Evolutionary conservation across 2,329 filamentous ascomycete species (phyloP), one percentile per base, ranked within the genome.

Genomic region (Mariannaea sp.): DNA sequence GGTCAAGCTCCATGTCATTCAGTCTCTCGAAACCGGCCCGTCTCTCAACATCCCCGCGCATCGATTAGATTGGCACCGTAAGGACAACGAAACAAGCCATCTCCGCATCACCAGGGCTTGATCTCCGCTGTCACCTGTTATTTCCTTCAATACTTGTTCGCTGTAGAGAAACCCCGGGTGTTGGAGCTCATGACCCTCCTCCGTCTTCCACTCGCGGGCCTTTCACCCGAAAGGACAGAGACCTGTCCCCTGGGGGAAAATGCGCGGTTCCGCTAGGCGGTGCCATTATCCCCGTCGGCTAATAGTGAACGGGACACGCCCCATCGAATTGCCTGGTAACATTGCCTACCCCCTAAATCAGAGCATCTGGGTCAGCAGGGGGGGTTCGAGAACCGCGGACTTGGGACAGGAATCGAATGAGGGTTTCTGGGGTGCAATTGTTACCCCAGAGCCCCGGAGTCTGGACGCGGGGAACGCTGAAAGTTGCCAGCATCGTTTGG

Each of bases 31-130:
- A 54, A 24, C 27, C 51, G 45, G 45, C 30, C 44, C 27, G 51
- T 49, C 20, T 49, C 10, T 17, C n/a, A 19, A 19, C 14, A 44
- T 56, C 51, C 49, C 62, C 58, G 50, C 58, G 50, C 58, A 58
- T 51, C 38, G 53, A 56, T 53, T 35, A 60, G 53, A 64, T 59
- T 49, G 36, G 47, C 33, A n/a, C 48, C 47, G 17, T 20, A 16
- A 17, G 35, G 26, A 29, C 26, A 8, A 26, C 3, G 53, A 35
- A 40, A 30, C 54, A 49, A 56, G 61, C 58, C 45, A 54, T 60
- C 59, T 60, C 61, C 53, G 59, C 61, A 64, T 64, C 61, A 64
- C 49, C 55, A 53, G 61, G 42, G 47, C 50, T 58, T 29, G 35
- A 51, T 55, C 47, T 44, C 49, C 17, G 22, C 50, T 48, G 54